Evolutionary conservation across 1,139 yeast species (phyloP), one percentile per base, ranked within the genome.

Genomic region (Saccharomyces hybrid): DNA sequence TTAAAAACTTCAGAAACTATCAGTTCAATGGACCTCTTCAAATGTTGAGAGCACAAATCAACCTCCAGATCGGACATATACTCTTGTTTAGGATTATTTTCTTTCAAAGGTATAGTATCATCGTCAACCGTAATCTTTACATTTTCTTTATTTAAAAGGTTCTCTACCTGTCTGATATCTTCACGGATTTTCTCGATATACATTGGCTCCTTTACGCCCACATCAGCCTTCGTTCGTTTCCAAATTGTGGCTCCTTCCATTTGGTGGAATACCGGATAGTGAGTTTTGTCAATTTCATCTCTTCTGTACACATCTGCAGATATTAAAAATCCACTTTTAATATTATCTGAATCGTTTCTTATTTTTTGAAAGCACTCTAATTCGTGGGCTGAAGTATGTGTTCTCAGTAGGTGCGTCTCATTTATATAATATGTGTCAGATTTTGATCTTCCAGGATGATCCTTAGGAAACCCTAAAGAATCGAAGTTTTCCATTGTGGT

Each of bases 301-400:
- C 96, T 80, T 64, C 99, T 80, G 69, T 91, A 93, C 6, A 93
- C 99, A 70, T 95, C 99, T 0, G 99, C 99, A 13, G 96, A 81
- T 55, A 95, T 90, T 61, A 93, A 78, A 70, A 88, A 93, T 0
- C 98, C 99, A 0, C 96, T 91, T 0, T 95, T 88, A 38, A 77
- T 67, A 54, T 84, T 78, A 2, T 71, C 66, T 51, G 76, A 76
- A 14, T 42, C 47, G 6, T 58, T 51, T 8, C 55, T 52, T 14
- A 62, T 53, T 20, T 59, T 57, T 11, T 56, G 48, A 72, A 90
- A 93, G 67, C 97, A 88, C 65, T 87, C 90, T 59, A 81, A 80
- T 71, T 93, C 99, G 70, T 93, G 99, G 0, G 99, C 99, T 1
- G 97, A 90, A 0, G 99, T 93, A 67, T 93, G 99, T 0, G 99